A percentile compares a stretch with the other conserved stretches of the same genome.
These are phyloP conservation scores for Elaphomyces granulatus DNA, from an alignment of 495 filamentous ascomycete species.

Conservation along the genomic window DNA sequence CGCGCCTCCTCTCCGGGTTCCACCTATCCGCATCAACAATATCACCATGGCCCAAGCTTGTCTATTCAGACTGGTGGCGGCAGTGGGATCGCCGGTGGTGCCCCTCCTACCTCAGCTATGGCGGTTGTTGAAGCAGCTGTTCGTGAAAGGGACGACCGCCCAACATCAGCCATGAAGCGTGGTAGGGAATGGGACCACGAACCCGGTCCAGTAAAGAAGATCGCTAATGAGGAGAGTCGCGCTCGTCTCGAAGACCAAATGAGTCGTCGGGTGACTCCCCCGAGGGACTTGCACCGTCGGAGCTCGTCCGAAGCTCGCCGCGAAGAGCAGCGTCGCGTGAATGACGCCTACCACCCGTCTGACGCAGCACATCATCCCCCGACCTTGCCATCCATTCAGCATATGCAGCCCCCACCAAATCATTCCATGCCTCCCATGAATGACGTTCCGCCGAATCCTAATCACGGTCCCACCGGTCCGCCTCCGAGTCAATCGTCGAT, in stretches of 20 bases:
- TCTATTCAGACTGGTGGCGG: slow-evolving; percentile 47
- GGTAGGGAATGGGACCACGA: slow-evolving; percentile 82
- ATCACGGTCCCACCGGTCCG: slow-evolving; percentile 43
- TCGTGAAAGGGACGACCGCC: slow-evolving; percentile 71
- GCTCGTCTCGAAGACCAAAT: slow-evolving; percentile 74
- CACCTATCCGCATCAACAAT: slow-evolving; percentile 64
- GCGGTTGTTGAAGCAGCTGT: slow-evolving; percentile 62
- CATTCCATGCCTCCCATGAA: slow-evolving; percentile 40
- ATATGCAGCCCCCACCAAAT: slow-evolving; percentile 46
- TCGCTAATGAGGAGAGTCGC: slow-evolving; percentile 72
- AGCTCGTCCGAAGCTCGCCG: slow-evolving; percentile 64
- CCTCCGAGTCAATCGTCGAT: slow-evolving; percentile 28
- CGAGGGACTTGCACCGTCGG: slow-evolving; percentile 52
- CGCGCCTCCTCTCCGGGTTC: slow-evolving; percentile 72
- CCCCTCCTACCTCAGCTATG: slow-evolving; percentile 57
- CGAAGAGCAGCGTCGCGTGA: slow-evolving; percentile 53
- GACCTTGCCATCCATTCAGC: slow-evolving; percentile 54
- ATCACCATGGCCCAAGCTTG: slow-evolving; percentile 55
- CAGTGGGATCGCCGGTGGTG: slow-evolving; percentile 63
- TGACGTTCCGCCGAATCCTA: slow-evolving; percentile 41
- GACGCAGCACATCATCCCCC: slow-evolving; percentile 81
- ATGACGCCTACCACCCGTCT: slow-evolving; percentile 75
- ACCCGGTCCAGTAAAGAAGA: slow-evolving; percentile 56
- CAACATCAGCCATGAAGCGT: slow-evolving; percentile 68
- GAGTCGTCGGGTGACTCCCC: slow-evolving; percentile 57